Evolutionary conservation across 1,139 yeast species (phyloP).

Genomic region (Yamadazyma diospyri): DNA sequence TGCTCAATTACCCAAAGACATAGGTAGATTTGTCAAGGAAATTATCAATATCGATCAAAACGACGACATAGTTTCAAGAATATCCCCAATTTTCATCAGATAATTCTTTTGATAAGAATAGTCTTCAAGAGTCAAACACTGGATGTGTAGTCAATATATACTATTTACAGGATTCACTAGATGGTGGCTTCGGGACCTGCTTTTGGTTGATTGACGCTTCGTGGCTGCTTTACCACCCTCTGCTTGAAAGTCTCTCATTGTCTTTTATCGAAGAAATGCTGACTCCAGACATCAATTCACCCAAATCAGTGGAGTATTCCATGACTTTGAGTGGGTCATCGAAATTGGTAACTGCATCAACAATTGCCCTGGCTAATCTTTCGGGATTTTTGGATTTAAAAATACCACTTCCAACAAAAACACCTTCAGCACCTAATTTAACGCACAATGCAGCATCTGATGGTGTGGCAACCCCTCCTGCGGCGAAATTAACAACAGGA

Average conservation of each 20-base stretch:
- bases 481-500: slow-evolving; percentile 86
- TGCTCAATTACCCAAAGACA: slow-evolving; percentile 30
- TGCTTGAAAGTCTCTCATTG: slow-evolving; percentile 46
- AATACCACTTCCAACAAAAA: slow-evolving; percentile 87
- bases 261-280: slow-evolving; percentile 50
- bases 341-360: slow-evolving; percentile 75
- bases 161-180: too few relatives aligned
- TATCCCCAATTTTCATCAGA: slow-evolving; percentile 14
- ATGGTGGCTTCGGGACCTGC: too few relatives aligned
- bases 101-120: slow-evolving; percentile 5
- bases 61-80: slow-evolving; percentile 13
- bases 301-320: slow-evolving; percentile 72
- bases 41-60: slow-evolving; percentile 25
- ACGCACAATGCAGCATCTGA: slow-evolving; percentile 86
- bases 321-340: slow-evolving; percentile 61
- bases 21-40: slow-evolving; percentile 38
- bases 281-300: slow-evolving; percentile 72
- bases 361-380: slow-evolving; percentile 75
- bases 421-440: slow-evolving; percentile 92
- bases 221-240: slow-evolving; percentile 62
- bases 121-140: too few relatives aligned
- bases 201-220: too few relatives aligned
- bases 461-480: slow-evolving; percentile 90
- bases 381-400: slow-evolving; percentile 76
- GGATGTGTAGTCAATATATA: too few relatives aligned